A percentile compares a stretch with the other conserved stretches of the same genome.
Evolutionary conservation across 495 filamentous ascomycete genomes (phyloP).

Genomic region (Penicillium macrosclerotiorum): DNA sequence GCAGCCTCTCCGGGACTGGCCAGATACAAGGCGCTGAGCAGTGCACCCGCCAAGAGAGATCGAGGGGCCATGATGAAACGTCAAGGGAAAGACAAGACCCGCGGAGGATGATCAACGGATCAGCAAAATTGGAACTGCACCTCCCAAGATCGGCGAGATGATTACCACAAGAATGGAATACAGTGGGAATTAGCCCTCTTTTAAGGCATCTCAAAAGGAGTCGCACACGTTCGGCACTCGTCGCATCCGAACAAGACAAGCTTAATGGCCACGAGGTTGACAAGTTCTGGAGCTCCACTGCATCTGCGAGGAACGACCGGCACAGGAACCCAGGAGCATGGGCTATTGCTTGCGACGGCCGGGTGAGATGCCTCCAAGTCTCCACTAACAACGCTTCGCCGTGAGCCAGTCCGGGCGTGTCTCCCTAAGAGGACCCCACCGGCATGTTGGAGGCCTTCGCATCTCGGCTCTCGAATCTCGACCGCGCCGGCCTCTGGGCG

Average conservation of each 20-base stretch:
- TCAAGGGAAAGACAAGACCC: not conserved
- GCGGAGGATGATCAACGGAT: not conserved
- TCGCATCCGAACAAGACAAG: not conserved
- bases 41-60: conserved; percentile 4
- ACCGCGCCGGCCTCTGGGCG: no score
- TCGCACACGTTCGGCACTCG: not conserved
- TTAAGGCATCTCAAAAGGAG: conserved; percentile 1
- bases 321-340: no score
- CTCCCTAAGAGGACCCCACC: no score
- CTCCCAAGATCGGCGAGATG: conserved; percentile 6
- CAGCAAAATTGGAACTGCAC: not conserved
- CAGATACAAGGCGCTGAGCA: conserved; percentile 13
- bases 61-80: conserved; percentile 12
- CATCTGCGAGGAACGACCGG: not conserved
- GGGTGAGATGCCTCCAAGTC: no score
- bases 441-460: no score
- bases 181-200: conserved; percentile 3
- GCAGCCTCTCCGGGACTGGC: conserved; percentile 8
- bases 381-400: no score
- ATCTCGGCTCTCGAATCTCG: no score
- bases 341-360: no score
- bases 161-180: not conserved
- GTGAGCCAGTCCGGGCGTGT: no score
- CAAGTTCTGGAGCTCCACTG: not conserved
- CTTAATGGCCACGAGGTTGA: conserved; percentile 11